Evolutionary conservation across 1,284 basidiomycete species (phyloP), one percentile per base, ranked within the genome.

Genomic region (Rhodotorula glutinis): DNA sequence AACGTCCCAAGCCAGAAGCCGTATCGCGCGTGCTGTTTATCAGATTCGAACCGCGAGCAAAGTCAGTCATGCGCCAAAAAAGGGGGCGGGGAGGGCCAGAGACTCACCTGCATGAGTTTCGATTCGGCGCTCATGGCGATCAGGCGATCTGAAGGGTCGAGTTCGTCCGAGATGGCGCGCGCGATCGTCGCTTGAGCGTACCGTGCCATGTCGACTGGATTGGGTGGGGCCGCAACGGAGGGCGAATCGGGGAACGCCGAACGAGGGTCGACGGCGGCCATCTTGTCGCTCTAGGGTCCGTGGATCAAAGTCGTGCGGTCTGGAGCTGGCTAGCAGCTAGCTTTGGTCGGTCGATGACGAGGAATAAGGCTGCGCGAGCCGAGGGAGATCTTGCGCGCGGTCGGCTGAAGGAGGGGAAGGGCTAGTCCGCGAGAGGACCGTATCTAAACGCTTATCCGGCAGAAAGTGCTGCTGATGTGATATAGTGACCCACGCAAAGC

Each of bases 1-100:
- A 64, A n/a, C 13, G 66, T 62, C 9, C 66, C 66, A 30, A 59
- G 7, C 61, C 61, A 68, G 60, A 68, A 68, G 0, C 66, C 66
- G 1, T 21, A 13, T 3, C 66, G 49, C 0, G 62, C 62, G 51
- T 60, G 54, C 19, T 51, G 25, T 27, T 44, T 11, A n/a, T n/a
- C n/a, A n/a, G n/a, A n/a, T n/a, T n/a, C n/a, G n/a, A n/a, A n/a
- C n/a, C n/a, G n/a, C n/a, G n/a, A 14, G 14, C 16, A n/a, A 51
- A 7, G 13, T 52, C 23, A 13, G 23, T 17, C n/a, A 19, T 4
- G 9, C 17, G 11, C 11, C 40, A 19, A 16, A 17, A 9, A 2
- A 25, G 40, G 11, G 40, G 13, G 14, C 7, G 16, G 53, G 7
- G 25, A 9, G 54, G 10, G 40, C 10, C 40, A 11, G 11, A 5